These are phyloP conservation scores for Silene latifolia DNA, from an alignment of 148 eudicot species.

Conservation along the genomic window DNA sequence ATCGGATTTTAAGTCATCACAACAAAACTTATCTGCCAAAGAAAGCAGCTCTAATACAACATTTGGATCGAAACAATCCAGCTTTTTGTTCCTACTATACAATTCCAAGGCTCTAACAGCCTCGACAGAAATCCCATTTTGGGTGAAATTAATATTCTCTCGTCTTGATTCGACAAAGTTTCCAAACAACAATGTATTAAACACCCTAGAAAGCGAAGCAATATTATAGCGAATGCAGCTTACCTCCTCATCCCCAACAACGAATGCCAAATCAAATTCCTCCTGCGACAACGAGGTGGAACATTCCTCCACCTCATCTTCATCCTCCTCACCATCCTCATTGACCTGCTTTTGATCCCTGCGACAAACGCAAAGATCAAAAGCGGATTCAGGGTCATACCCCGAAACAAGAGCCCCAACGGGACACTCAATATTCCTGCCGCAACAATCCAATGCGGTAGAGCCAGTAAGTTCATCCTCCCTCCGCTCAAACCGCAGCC, in stretches of 20 bases:
- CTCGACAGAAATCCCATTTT: conserved; percentile 46
- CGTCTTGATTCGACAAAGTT: conserved; percentile 54
- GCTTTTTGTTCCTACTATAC: conserved; percentile 61
- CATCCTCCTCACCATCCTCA: neutral
- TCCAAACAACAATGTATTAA: conserved; percentile 66
- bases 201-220: conserved; percentile 63
- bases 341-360: neutral
- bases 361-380: conserved; percentile 41
- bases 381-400: conserved; percentile 50
- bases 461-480: conserved; percentile 54
- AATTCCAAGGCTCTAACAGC: conserved; percentile 64
- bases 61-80: conserved; percentile 43
- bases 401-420: conserved; percentile 44
- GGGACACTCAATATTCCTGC: conserved; percentile 52
- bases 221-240: conserved; percentile 50
- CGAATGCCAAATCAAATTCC: conserved; percentile 40
- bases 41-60: conserved; percentile 66
- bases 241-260: conserved; percentile 57
- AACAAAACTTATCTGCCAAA: conserved; percentile 68
- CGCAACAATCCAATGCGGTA: conserved; percentile 52
- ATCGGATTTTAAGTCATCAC: conserved; percentile 65
- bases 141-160: conserved; percentile 56
- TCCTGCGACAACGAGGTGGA: conserved; percentile 34
- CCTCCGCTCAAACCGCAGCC: conserved; percentile 61
- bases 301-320: conserved; percentile 36